Percentiles rank a stretch among this genome's conserved stretches.
Evolutionary conservation across 73 alveolate species (phyloP).

Genomic region (Effrenium voratum): DNA sequence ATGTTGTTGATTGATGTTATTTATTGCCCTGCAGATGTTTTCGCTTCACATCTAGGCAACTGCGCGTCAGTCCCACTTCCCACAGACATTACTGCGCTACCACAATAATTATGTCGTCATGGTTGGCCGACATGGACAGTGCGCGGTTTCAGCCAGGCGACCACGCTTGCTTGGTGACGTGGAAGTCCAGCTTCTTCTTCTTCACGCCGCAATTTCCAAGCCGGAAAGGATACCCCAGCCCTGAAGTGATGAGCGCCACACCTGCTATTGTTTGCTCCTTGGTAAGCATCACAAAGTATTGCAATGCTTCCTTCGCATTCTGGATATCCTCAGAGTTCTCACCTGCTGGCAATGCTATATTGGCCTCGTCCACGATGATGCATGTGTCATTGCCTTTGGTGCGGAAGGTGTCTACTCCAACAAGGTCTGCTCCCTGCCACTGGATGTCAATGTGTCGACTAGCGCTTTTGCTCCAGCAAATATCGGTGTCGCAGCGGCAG

Average conservation of each 20-base stretch:
- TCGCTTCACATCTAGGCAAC: no score
- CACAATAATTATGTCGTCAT: no score
- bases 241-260: not conserved
- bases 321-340: not conserved
- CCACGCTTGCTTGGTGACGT: no score
- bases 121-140: no score
- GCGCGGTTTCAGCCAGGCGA: no score
- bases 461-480: not conserved
- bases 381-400: not conserved
- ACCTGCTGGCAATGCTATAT: not conserved
- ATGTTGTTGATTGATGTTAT: no score
- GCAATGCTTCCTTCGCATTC: not conserved
- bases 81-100: no score
- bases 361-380: conserved; percentile 19
- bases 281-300: not conserved
- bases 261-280: not conserved
- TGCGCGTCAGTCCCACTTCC: no score
- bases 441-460: not conserved
- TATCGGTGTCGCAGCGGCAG: not conserved
- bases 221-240: not conserved
- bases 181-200: no score
- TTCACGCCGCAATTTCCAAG: not conserved
- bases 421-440: not conserved
- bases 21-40: no score
- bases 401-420: not conserved